Evolutionary conservation across 306 rosid species (phyloP).

Genomic region (Cajanus cajan): DNA sequence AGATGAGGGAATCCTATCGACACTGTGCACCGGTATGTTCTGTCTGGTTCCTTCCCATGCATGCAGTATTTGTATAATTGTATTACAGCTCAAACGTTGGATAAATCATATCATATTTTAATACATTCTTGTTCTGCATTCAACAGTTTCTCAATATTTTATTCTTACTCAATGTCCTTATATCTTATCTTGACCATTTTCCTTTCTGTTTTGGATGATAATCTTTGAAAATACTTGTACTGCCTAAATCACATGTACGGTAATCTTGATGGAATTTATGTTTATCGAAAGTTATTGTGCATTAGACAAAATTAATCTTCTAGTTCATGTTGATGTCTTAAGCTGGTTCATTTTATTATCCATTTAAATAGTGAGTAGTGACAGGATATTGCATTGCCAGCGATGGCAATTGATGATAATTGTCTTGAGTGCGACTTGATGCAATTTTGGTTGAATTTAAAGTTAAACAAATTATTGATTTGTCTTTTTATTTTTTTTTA

Average conservation of each 20-base stretch:
- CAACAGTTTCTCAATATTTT: conserved; percentile 8
- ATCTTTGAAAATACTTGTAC: conserved; percentile 10
- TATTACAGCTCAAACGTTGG: conserved; percentile 14
- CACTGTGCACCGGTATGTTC: conserved; percentile 64
- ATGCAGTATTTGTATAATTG: conserved; percentile 11
- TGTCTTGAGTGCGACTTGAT: neutral
- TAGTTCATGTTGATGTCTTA: neutral
- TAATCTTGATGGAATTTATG: neutral
- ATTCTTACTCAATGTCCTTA: neutral
- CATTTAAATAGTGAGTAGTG: neutral
- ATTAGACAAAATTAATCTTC: neutral
- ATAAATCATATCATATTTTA: neutral
- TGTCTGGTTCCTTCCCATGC: conserved; percentile 13
- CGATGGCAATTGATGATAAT: neutral
- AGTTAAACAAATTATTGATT: conserved; percentile 3
- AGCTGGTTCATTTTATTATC: conserved; percentile 1
- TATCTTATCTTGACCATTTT: neutral
- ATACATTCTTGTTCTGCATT: conserved; percentile 11
- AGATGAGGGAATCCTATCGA: conserved; percentile 69
- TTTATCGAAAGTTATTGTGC: conserved; percentile 14
- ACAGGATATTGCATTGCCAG: neutral
- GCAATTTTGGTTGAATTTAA: neutral
- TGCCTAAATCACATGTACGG: neutral
- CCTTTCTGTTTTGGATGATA: conserved; percentile 19
- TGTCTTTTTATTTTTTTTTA: neutral